Percentiles rank a stretch among this genome's conserved stretches.
phyloP scores from a whole-genome alignment of 371 early-diverging fungal genomes.

The Mucor circinelloides region DNA sequence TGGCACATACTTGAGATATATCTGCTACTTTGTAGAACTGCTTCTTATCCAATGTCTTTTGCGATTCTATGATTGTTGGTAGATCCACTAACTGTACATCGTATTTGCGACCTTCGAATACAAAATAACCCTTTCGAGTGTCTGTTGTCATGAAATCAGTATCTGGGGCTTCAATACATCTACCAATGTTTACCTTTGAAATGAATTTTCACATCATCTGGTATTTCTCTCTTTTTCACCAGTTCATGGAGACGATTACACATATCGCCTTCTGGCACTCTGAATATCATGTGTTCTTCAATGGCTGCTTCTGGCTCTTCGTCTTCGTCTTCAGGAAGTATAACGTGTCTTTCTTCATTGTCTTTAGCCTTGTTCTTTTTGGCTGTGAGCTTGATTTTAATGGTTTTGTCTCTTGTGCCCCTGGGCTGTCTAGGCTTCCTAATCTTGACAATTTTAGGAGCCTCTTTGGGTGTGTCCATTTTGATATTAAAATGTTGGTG shows the following conservation, averaged over 20 bases:
- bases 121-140: slow-evolving; percentile 70
- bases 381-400: slow-evolving; percentile 39
- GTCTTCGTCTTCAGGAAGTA: slow-evolving; percentile 44
- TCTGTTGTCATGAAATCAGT: slow-evolving; percentile 44
- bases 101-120: slow-evolving; percentile 61
- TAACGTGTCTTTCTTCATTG: slow-evolving; percentile 1
- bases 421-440: slow-evolving; percentile 22
- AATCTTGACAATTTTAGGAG: slow-evolving; percentile 10
- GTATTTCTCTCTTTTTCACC: slow-evolving; percentile 71
- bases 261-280: slow-evolving; percentile 72
- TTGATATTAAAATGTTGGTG: background rate
- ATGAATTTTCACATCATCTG: slow-evolving; percentile 64
- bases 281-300: slow-evolving; percentile 82
- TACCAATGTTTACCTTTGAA: slow-evolving; percentile 55
- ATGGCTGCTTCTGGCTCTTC: slow-evolving; percentile 67
- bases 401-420: slow-evolving; percentile 26
- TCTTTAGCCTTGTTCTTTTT: slow-evolving; percentile 14
- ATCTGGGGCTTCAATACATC: background rate
- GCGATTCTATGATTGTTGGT: slow-evolving; percentile 96
- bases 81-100: slow-evolving; percentile 83
- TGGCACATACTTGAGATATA: slow-evolving; percentile 77
- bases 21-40: slow-evolving; percentile 98
- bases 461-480: slow-evolving; percentile 9
- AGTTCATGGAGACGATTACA: slow-evolving; percentile 64
- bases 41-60: slow-evolving; percentile 93